Conservation (phyloP, 2,329 filamentous ascomycete species). For the Ophiostoma pallidulum region DNA sequence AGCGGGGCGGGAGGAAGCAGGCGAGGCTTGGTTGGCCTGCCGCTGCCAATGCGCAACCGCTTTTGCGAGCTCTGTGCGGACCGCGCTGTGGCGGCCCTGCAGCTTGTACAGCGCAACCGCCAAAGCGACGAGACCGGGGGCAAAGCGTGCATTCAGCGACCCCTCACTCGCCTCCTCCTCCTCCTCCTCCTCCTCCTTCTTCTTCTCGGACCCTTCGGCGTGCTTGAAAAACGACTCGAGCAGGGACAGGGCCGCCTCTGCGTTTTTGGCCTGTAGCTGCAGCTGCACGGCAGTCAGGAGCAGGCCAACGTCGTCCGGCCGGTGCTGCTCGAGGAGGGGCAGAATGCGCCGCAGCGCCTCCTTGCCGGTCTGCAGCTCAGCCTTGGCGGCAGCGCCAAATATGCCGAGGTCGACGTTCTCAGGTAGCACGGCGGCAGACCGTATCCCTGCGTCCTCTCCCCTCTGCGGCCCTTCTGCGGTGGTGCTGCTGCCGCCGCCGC, state of each 20-base stretch:
- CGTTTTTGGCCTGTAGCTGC: slow-evolving; percentile 52
- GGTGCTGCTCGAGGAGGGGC: slow-evolving; percentile 58
- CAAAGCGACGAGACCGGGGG: slow-evolving; percentile 75
- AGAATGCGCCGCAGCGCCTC: slow-evolving; percentile 61
- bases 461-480: slow-evolving; percentile 18
- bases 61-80: slow-evolving; percentile 64
- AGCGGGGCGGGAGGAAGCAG: too few relatives aligned
- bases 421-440: slow-evolving; percentile 19
- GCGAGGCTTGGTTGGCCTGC: slow-evolving; percentile 29
- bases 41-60: slow-evolving; percentile 77
- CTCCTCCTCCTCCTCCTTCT: too few relatives aligned
- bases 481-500: too few relatives aligned
- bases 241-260: slow-evolving; percentile 62
- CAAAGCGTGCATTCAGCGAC: slow-evolving; percentile 55
- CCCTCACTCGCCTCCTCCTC: too few relatives aligned
- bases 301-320: slow-evolving; percentile 72
- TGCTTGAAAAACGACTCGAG: slow-evolving; percentile 66
- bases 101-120: slow-evolving; percentile 68
- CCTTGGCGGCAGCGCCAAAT: slow-evolving; percentile 62
- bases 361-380: slow-evolving; percentile 53
- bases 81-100: slow-evolving; percentile 63
- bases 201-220: slow-evolving; percentile 41
- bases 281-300: slow-evolving; percentile 73
- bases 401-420: slow-evolving; percentile 36
- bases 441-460: slow-evolving; percentile 17